Evolutionary conservation across 345 rosid species (phyloP), one percentile per base, ranked within the genome.

Genomic region (Eucalyptus sp.): DNA sequence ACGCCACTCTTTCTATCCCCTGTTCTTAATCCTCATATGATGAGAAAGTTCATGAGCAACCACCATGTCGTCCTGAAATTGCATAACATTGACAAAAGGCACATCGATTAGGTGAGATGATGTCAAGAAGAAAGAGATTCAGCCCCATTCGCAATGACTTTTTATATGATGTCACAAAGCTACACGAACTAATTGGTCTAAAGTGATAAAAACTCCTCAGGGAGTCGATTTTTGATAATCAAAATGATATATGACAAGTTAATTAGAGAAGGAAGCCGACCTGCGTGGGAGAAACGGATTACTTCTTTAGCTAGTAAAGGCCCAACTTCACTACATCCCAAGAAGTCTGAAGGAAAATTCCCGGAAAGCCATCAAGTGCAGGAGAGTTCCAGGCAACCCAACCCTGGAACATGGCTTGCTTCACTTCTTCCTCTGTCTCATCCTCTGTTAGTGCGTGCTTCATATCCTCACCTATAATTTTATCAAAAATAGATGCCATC

Each of bases 361-460:
- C 0, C 0, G 16, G 0, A 0, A 24, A 20, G 86, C 51, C 86
- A 84, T 43, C 86, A 16, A 27, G 50, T 4, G 5, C 86, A 3
- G 50, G 54, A 24, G 48, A 43, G 0, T 37, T 84, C 86, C 5
- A 12, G n/a, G 86, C 52, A 52, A 46, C 51, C 52, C 51, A 44
- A 44, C 14, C 10, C 86, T 13, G 1, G 41, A 86, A n/a, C 41
- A 33, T 50, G 18, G 43, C 64, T 33, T 52, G 33, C 52, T 37
- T 86, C 3, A 50, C 66, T 86, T 86, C 64, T 50, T 86, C 64
- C 24, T 86, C 66, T 49, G 20, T 27, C 7, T 13, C 60, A 1
- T 22, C 46, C n/a, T 49, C 20, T 25, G 5, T 20, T n/a, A 9
- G 22, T 18, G 31, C 15, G 0, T 5, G 41, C 13, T 86, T 86